Conservation (phyloP, 305 asterid genomes). For the Fraxinus platypoda region DNA sequence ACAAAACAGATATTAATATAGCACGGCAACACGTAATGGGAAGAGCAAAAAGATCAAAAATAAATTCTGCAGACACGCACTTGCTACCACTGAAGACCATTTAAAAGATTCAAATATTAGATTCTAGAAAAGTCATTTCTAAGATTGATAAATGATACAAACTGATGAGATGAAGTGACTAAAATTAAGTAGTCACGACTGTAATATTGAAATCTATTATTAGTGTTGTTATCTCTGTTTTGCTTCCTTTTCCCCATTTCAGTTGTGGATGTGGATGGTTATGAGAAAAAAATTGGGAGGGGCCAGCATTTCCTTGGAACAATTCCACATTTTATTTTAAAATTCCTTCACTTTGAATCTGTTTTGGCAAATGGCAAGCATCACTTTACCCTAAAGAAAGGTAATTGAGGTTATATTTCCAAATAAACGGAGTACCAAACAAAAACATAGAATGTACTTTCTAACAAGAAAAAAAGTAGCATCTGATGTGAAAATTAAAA, state of each 20-base stretch:
- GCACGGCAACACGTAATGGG: neutral
- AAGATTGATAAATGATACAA: neutral
- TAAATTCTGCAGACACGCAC: neutral
- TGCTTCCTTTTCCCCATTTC: neutral
- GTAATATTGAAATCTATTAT: neutral
- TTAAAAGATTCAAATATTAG: neutral
- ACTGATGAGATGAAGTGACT: neutral
- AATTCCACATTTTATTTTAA: neutral
- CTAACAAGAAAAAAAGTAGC: neutral
- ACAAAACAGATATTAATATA: constrained; percentile 22
- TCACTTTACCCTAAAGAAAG: neutral
- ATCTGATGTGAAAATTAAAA: neutral
- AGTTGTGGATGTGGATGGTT: neutral
- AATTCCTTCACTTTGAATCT: neutral
- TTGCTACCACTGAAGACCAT: neutral
- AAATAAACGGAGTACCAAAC: neutral
- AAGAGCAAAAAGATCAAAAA: neutral
- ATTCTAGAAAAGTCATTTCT: neutral
- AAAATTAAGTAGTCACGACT: neutral
- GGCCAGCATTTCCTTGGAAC: neutral
- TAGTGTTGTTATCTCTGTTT: neutral
- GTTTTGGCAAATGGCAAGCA: neutral
- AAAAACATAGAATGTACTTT: neutral
- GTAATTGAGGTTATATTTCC: neutral
- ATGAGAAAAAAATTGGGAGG: neutral